These are phyloP conservation scores for Septoria linicola DNA, from an alignment of 2,329 filamentous ascomycete species.

Conservation along the genomic window DNA sequence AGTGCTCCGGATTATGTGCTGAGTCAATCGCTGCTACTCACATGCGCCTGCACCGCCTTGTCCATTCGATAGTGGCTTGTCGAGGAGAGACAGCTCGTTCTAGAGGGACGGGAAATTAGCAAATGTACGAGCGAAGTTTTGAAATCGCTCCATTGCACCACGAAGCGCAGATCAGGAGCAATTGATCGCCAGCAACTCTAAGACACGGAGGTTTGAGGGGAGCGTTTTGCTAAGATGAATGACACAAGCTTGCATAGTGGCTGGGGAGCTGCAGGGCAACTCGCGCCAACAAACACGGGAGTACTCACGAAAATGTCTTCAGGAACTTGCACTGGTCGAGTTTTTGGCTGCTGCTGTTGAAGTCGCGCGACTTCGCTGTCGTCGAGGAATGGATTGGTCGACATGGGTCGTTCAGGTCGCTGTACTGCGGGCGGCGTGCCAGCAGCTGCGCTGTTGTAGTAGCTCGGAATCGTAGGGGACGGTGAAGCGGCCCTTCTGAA, in stretches of 20 bases:
- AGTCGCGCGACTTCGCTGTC: slow-evolving; percentile 27
- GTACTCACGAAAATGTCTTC: slow-evolving; percentile 75
- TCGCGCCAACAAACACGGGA: slow-evolving; percentile 13
- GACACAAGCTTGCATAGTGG: slow-evolving; percentile 24
- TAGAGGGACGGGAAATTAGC: slow-evolving; percentile 49
- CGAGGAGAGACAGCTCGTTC: slow-evolving; percentile 68
- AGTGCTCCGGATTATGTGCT: slow-evolving; percentile 14
- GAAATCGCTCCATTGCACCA: slow-evolving; percentile 42
- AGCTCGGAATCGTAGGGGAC: slow-evolving; percentile 31
- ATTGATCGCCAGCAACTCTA: slow-evolving; percentile 1
- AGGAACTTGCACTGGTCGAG: slow-evolving; percentile 51
- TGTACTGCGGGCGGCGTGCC: slow-evolving; percentile 42
- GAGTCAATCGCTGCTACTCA: slow-evolving; percentile 20
- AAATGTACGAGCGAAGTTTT: slow-evolving; percentile 41
- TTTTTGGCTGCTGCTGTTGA: slow-evolving; percentile 4
- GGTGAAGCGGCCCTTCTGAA: slow-evolving; percentile 65
- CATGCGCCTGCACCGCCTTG: slow-evolving; percentile 15
- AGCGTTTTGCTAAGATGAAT: slow-evolving; percentile 21
- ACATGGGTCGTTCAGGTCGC: slow-evolving; percentile 57
- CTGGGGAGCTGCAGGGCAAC: slow-evolving; percentile 24
- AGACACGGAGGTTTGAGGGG: slow-evolving; percentile 7
- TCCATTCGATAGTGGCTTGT: slow-evolving; percentile 50
- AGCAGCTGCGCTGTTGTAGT: slow-evolving; percentile 6
- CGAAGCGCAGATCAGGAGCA: slow-evolving; percentile 8
- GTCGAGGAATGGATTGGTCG: slow-evolving; percentile 73